Conservation (phyloP, 495 filamentous ascomycete genomes). For the Annulohypoxylon bovei region DNA sequence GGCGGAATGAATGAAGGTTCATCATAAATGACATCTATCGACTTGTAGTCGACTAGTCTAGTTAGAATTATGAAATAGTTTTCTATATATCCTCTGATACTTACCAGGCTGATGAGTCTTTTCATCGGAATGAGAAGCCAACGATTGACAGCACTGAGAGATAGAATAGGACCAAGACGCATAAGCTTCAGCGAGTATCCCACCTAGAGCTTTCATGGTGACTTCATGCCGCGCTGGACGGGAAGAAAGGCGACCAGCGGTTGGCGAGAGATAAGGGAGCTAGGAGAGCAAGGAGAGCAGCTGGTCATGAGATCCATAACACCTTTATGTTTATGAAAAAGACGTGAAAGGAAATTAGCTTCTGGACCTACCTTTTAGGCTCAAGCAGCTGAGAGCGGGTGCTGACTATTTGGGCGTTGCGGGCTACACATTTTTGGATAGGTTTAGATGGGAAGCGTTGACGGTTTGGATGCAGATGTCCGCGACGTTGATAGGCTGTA, state of each 20-base stretch:
- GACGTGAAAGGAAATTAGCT: constrained; percentile 37
- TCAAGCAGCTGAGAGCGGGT: constrained; percentile 46
- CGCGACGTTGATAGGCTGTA: constrained; percentile 58
- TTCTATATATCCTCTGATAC: constrained; percentile 15
- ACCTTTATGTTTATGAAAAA: constrained; percentile 38
- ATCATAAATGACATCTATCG: constrained; percentile 50
- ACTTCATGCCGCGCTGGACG: constrained; percentile 41
- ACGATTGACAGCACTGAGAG: constrained; percentile 52
- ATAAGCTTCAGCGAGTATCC: constrained; percentile 52
- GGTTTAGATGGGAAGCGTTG: constrained; percentile 37
- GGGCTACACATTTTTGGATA: constrained; percentile 22
- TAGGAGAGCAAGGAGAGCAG: constrained; percentile 29
- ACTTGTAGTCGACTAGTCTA: constrained; percentile 18
- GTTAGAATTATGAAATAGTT: constrained; percentile 22
- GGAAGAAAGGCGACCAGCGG: constrained; percentile 46
- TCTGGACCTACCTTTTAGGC: constrained; percentile 44
- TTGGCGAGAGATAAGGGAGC: constrained; percentile 36
- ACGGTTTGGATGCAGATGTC: constrained; percentile 44
- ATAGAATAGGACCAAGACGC: constrained; percentile 55
- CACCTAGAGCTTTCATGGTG: constrained; percentile 52
- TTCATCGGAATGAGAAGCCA: constrained; percentile 47
- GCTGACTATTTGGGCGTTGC: constrained; percentile 43
- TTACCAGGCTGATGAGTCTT: constrained; percentile 47
- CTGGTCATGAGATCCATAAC: constrained; percentile 43
- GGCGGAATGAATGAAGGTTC: constrained; percentile 52